phyloP scores from a whole-genome alignment of 257 asterid species.

The Rubia yunnanensis region DNA sequence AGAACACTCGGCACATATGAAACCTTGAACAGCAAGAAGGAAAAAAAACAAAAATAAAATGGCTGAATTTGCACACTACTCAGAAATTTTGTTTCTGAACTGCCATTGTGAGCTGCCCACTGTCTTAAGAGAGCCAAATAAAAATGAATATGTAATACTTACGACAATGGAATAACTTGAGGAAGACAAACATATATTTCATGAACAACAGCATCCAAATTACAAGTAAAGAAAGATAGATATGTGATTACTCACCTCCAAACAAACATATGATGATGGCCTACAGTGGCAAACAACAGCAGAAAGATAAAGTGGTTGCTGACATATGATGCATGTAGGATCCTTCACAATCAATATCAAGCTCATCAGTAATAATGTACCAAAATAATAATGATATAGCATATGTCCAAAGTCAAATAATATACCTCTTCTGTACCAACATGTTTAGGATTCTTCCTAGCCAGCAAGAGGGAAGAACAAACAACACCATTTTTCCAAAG shows the following conservation, averaged over 20 bases:
- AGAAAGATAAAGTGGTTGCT: conserved; percentile 72
- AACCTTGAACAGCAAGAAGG: neutral
- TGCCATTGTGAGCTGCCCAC: neutral
- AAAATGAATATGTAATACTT: neutral
- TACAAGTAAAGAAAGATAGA: neutral
- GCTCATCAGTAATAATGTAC: conserved; percentile 19
- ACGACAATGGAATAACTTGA: neutral
- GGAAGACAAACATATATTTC: neutral
- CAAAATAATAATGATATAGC: conserved; percentile 7
- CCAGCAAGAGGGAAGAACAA: conserved; percentile 57
- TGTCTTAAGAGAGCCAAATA: neutral
- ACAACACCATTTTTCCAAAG: conserved; percentile 78
- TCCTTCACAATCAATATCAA: conserved; percentile 46
- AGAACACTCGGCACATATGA: neutral
- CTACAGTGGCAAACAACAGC: conserved; percentile 87
- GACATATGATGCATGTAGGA: conserved; percentile 83
- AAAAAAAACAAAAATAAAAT: neutral
- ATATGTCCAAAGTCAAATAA: conserved; percentile 8
- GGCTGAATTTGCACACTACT: neutral
- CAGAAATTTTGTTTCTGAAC: neutral
- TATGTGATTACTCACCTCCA: conserved; percentile 54
- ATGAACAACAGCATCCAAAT: neutral
- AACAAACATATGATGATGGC: conserved; percentile 72
- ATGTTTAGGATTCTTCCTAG: conserved; percentile 57
- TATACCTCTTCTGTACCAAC: conserved; percentile 86